Conservation (phyloP, 2,329 filamentous ascomycete species). For the Elsinoe batatas region DNA sequence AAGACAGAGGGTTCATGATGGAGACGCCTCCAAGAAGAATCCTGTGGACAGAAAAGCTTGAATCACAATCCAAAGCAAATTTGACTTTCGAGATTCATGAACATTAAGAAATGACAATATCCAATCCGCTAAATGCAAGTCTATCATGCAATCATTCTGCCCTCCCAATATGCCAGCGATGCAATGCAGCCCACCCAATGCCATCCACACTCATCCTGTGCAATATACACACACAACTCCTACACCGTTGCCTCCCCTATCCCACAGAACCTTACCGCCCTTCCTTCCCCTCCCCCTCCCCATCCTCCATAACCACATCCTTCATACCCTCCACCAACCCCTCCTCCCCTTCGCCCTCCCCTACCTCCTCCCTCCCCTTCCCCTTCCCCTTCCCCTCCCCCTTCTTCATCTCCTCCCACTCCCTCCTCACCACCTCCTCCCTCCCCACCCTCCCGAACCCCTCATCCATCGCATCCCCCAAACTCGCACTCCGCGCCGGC, state of each 20-base stretch:
- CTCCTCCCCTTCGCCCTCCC: background rate
- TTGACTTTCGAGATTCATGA: too few relatives aligned
- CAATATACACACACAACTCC: background rate
- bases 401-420: background rate
- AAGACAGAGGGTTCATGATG: too few relatives aligned
- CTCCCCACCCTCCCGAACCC: conserved; percentile 1
- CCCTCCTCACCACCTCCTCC: background rate
- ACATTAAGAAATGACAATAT: background rate
- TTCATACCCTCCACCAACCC: background rate
- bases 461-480: conserved; percentile 9
- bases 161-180: background rate
- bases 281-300: background rate
- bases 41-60: too few relatives aligned
- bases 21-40: too few relatives aligned
- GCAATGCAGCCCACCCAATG: background rate
- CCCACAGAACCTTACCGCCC: background rate
- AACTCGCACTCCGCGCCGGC: background rate
- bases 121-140: background rate
- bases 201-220: too few relatives aligned
- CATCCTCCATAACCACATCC: conserved; percentile 11
- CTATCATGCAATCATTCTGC: conserved; percentile 1
- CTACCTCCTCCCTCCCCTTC: background rate
- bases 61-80: too few relatives aligned
- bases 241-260: background rate
- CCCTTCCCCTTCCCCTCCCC: background rate